Evolutionary conservation across 352 stramenopile species (phyloP), one percentile per base, ranked within the genome.

Genomic region (Phytophthora melonis): DNA sequence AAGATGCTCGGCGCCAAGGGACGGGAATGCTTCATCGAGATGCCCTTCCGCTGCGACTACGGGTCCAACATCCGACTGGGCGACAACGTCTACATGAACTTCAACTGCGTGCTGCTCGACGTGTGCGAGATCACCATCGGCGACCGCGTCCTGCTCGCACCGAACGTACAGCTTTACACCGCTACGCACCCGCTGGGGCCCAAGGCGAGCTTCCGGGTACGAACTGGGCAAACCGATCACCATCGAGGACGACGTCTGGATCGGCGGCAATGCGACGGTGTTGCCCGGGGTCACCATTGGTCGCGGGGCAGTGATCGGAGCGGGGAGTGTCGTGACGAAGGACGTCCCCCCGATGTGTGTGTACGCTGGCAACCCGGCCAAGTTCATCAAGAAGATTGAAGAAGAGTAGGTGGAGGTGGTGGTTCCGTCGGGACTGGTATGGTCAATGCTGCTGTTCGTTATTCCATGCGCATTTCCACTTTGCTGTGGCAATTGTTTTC

Each of bases 31-130:
- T 58, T 77, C 30, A 84, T 97, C 34, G 86, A 96, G 80, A 74
- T 84, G 54, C 90, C 87, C 9, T 96, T 97, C 70, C 82, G 90
- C 62, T 91, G 86, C 60, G 92, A 97, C 79, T 97, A 97, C 78
- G 92, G 92, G 58, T 93, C 88, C 75, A 93, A 97, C 75, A 89
- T 97, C 65, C 57, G 79, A 43, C 52, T 94, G 9, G 91, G 75
- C 10, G 76, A 89, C 36, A 78, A 80, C 63, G 83, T 93, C 34
- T 94, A 86, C 73, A 92, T 94, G 78, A 97, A 97, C 73, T 94
- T 95, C 75, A 86, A 93, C 66, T 97, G 88, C 60, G 83, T 88
- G 50, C 70, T 97, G 21, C 80, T 97, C 25, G 91, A 97, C 80
- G 84, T 81, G 23, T 90, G 84, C 52, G 66, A 75, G 43, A 88